Conservation (phyloP, 768 basidiomycete species). For the Mycena polygramma region DNA sequence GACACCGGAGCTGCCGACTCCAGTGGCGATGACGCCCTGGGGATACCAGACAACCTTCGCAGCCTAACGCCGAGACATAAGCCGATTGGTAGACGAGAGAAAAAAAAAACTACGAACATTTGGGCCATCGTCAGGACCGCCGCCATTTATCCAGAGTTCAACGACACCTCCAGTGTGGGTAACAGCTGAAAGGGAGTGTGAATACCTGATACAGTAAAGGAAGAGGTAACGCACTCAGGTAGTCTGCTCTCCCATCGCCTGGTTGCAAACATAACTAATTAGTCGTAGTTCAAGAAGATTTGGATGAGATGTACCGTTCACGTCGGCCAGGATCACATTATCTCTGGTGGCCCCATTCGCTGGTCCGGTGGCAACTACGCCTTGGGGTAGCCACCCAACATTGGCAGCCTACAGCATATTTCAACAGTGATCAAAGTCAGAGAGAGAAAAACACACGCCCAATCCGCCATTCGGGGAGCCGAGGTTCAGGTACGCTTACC, state of each 20-base stretch:
- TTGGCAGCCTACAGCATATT: constrained; percentile 23
- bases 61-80: not conserved
- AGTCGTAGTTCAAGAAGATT: too few relatives aligned
- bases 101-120: not conserved
- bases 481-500: constrained; percentile 1
- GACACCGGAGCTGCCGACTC: constrained; percentile 12
- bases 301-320: constrained; percentile 5
- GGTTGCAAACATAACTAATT: not conserved
- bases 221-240: constrained; percentile 1
- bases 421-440: not conserved
- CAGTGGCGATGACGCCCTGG: constrained; percentile 20
- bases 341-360: constrained; percentile 11
- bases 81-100: not conserved
- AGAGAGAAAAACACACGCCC: too few relatives aligned
- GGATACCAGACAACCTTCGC: constrained; percentile 12
- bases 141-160: constrained; percentile 18
- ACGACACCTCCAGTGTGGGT: constrained; percentile 14
- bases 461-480: too few relatives aligned
- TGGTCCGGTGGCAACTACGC: constrained; percentile 16
- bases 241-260: constrained; percentile 24
- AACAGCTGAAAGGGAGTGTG: not conserved
- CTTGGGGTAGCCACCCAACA: constrained; percentile 10
- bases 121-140: constrained; percentile 13
- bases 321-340: constrained; percentile 13
- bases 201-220: too few relatives aligned